A percentile compares a stretch with the other conserved stretches of the same genome.
phyloP scores from a whole-genome alignment of 768 basidiomycete genomes.

The Podaxis carcinomalis region DNA sequence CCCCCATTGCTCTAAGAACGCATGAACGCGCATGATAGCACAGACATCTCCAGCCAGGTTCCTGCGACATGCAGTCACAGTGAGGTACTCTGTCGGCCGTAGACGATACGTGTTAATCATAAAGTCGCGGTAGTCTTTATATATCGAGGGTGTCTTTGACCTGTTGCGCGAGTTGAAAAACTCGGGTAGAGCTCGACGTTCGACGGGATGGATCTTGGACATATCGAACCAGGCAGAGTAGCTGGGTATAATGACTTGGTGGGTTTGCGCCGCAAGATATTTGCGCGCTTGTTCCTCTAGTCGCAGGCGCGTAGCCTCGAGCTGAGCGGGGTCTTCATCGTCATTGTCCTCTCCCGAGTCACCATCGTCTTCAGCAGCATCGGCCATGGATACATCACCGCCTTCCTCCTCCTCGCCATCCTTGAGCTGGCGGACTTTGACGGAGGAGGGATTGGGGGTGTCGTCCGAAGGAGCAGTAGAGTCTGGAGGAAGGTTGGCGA shows the following conservation, averaged over 20 bases:
- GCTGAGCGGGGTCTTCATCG: conserved; percentile 80
- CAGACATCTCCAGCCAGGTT: conserved; percentile 98
- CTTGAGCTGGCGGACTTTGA: conserved; percentile 36
- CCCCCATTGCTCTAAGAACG: conserved; percentile 98
- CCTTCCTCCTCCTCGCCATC: conserved; percentile 62
- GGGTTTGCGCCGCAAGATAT: conserved; percentile 95
- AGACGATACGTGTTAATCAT: conserved; percentile 99
- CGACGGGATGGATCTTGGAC: conserved; percentile 88
- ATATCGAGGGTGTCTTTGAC: conserved; percentile 93
- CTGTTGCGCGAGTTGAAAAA: conserved; percentile 97
- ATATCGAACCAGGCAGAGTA: conserved; percentile 99
- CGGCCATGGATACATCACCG: conserved; percentile 74
- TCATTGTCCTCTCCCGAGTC: conserved; percentile 81
- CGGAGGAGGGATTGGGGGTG: conserved; percentile 21
- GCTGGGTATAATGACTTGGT: conserved; percentile 94
- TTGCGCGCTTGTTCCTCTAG: conserved; percentile 87
- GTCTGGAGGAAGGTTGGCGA: conserved; percentile 68
- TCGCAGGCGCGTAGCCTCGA: conserved; percentile 73
- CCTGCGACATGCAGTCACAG: conserved; percentile 92
- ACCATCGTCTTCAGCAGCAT: conserved; percentile 69
- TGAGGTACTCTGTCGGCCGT: conserved; percentile 91
- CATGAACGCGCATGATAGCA: conserved; percentile 98
- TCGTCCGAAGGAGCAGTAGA: background rate
- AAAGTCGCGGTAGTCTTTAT: conserved; percentile 99
- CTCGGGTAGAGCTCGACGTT: conserved; percentile 89